Conservation (phyloP, 495 filamentous ascomycete species). For the Penicillium bialowiezense region DNA sequence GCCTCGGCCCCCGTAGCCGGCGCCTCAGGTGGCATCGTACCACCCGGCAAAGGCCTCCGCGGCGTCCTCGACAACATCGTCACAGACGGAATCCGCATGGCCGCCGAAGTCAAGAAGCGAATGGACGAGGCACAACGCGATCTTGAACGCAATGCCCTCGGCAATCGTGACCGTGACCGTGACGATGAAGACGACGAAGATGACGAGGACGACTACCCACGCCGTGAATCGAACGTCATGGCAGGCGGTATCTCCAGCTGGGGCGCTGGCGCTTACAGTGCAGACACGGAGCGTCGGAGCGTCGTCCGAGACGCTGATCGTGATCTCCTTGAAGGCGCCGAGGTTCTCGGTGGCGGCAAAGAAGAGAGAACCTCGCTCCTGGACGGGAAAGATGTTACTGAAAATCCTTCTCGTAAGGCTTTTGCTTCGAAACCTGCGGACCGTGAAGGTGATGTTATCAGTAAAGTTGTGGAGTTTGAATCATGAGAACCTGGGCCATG, state of each 20-base stretch:
- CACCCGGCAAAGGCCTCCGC: constrained; percentile 71
- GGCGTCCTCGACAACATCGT: constrained; percentile 97
- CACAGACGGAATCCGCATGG: constrained; percentile 92
- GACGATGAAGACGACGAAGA: constrained; percentile 62
- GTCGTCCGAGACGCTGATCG: constrained; percentile 65
- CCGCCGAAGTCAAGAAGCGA: constrained; percentile 79
- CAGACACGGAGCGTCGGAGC: constrained; percentile 56
- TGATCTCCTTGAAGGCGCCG: constrained; percentile 68
- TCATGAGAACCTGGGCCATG: constrained; percentile 22
- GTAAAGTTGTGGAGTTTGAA: constrained; percentile 42
- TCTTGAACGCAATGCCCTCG: constrained; percentile 72
- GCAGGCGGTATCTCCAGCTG: constrained; percentile 44
- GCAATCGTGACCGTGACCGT: constrained; percentile 72
- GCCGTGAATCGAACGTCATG: constrained; percentile 26
- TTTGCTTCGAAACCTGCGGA: not conserved
- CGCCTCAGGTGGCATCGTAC: constrained; percentile 51
- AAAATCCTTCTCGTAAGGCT: constrained; percentile 5
- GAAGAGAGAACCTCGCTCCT: constrained; percentile 31
- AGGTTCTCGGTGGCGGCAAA: constrained; percentile 22
- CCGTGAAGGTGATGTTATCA: constrained; percentile 30
- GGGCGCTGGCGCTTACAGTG: constrained; percentile 48
- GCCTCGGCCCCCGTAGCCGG: constrained; percentile 41
- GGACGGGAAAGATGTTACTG: constrained; percentile 19
- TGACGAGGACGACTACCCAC: constrained; percentile 51
- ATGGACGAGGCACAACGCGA: constrained; percentile 93